Conservation (phyloP, 441 rosid species). For the Breynia disticha region DNA sequence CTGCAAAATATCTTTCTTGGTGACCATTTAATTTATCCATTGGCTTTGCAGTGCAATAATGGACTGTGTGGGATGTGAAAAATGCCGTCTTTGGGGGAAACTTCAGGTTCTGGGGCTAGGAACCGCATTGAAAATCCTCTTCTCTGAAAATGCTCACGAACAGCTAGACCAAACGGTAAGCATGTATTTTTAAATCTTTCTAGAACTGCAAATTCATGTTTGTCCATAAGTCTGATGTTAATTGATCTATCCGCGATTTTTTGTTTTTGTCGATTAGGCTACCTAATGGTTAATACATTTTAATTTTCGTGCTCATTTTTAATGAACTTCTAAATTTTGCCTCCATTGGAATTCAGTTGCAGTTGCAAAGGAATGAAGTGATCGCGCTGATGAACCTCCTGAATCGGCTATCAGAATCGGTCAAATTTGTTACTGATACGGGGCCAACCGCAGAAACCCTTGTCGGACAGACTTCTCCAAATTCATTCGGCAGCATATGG, state of each 20-base stretch:
- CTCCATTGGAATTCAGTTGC: conserved; percentile 29
- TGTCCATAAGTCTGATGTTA: neutral
- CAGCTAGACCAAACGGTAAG: conserved; percentile 26
- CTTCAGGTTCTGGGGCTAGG: conserved; percentile 84
- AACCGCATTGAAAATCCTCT: conserved; percentile 70
- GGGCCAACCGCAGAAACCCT: conserved; percentile 42
- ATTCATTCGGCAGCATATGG: conserved; percentile 4
- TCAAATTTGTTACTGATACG: conserved; percentile 55
- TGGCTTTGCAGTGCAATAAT: conserved; percentile 32
- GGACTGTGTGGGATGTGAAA: conserved; percentile 94
- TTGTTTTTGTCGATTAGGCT: no score
- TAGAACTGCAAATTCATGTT: neutral
- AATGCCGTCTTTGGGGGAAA: conserved; percentile 86
- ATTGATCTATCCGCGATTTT: no score
- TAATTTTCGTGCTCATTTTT: neutral
- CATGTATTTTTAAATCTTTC: neutral
- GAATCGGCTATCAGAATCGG: conserved; percentile 66
- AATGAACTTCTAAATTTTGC: neutral
- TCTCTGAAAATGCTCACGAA: conserved; percentile 40
- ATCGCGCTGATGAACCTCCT: conserved; percentile 71
- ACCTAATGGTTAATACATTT: no score
- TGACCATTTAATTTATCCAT: neutral
- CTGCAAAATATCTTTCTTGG: neutral
- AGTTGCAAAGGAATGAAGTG: conserved; percentile 79
- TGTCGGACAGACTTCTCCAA: conserved; percentile 21